phyloP scores from a whole-genome alignment of 148 eudicot genomes.

The Salicornia ramosissima region DNA sequence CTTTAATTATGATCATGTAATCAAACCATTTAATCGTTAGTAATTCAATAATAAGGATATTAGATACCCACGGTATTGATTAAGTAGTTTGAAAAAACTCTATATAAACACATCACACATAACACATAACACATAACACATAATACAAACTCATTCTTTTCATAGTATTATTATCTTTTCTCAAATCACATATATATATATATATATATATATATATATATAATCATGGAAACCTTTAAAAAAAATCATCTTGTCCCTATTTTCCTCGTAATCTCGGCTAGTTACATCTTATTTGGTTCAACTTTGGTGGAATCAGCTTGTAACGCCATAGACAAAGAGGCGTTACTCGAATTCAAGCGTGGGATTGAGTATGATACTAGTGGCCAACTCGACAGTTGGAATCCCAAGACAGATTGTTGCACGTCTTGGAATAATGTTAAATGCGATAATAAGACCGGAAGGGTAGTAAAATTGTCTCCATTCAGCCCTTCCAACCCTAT shows the following conservation, averaged over 20 bases:
- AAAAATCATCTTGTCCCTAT: neutral
- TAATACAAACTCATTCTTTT: neutral
- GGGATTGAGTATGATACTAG: neutral
- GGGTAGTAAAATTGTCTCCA: neutral
- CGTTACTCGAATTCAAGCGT: neutral
- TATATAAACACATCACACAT: neutral
- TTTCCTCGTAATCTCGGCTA: neutral
- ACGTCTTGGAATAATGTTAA: neutral
- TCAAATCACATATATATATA: neutral
- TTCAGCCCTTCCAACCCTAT: neutral
- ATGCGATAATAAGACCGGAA: neutral
- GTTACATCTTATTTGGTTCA: neutral
- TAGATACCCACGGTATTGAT: too few relatives aligned
- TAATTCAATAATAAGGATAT: too few relatives aligned
- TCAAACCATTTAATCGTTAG: too few relatives aligned
- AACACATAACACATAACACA: too few relatives aligned
- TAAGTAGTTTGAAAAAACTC: too few relatives aligned
- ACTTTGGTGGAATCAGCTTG: conserved; percentile 1
- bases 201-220: too few relatives aligned
- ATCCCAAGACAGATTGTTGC: conserved; percentile 1
- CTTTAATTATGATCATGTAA: too few relatives aligned
- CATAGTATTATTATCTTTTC: neutral
- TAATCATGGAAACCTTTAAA: neutral
- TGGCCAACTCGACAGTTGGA: neutral
- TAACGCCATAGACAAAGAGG: too few relatives aligned